Conservation (phyloP, 78 protist species). For the Anaeramoeba ignava region DNA sequence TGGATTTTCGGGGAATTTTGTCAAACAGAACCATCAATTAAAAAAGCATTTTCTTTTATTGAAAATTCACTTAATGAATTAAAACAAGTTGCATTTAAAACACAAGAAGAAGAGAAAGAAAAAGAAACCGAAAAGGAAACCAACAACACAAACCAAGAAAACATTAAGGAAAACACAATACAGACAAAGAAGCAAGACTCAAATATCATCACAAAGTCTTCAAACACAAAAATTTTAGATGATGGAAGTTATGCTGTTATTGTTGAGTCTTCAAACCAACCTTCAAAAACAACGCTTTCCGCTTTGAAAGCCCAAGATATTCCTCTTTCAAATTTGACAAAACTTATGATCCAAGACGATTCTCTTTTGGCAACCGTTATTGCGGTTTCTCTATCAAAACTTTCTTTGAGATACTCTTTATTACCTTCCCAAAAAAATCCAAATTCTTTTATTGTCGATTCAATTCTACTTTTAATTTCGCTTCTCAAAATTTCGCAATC, state of each 20-base stretch:
- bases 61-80: background rate
- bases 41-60: background rate
- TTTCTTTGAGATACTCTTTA: too few species aligned
- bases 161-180: background rate
- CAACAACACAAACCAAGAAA: background rate
- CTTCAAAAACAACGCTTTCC: too few species aligned
- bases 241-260: background rate
- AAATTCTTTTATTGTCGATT: background rate
- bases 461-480: background rate
- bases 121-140: background rate
- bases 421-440: too few species aligned
- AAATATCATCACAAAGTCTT: background rate
- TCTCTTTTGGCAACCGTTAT: too few species aligned
- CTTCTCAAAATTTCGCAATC: background rate
- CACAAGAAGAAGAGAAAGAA: background rate
- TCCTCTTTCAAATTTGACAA: too few species aligned
- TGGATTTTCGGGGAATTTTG: background rate
- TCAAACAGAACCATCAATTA: background rate
- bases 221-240: background rate
- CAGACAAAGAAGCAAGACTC: background rate
- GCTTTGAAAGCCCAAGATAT: too few species aligned
- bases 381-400: too few species aligned
- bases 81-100: background rate
- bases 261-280: background rate
- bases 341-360: too few species aligned